Base-by-base conservation (phyloP, 2,329 filamentous ascomycete species). In the Sporothrix brasiliensis region DNA sequence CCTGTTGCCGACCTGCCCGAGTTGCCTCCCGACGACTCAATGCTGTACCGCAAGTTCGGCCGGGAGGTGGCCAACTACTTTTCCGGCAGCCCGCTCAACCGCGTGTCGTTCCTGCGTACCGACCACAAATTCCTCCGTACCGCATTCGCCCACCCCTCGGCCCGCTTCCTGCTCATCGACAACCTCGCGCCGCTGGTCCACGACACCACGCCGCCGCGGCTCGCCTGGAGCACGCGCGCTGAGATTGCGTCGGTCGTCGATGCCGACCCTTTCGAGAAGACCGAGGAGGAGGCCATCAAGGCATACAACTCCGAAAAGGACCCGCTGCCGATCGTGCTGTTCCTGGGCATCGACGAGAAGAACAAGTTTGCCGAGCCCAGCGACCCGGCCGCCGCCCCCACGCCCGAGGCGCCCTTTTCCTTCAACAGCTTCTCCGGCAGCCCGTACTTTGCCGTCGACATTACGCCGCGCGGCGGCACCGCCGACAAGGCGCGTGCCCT, bases 371-470 rank as follows among this genome's bases (percentile, higher is more conserved):
- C 71, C 41, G 69, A 27, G 16, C 34, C 44, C 19, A 80, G 69
- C 6, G 56, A 69, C 68, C 71, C 77, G 3, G 80, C 72, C 6
- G 67, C 71, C 4, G 80, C 71, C 11, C 54, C 72, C 16, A 73
- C 79, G 58, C 76, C 79, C 21, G 72, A 69, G 30, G 61, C 72
- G 14, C 85, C 82, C 0, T 86, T 91, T 67, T 77, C 83, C 71
- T 91, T 90, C 76, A 89, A 88, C 72, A 88, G 88, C 63, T 96
- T 97, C 78, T 86, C 84, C 47, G 95, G 94, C 3, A 85, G 86
- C 65, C 94, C 95, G 1, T 96, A 89, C 81, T 99, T 98, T 78
- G 94, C 94, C 1, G 79, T 99, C 14, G 95, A 98, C 78, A 86
- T 97, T 24, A 96, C 94, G 3, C 91, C 93, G 0, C 88, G 86